A percentile compares a stretch with the other conserved stretches of the same genome.
These are phyloP conservation scores for Pseudogymnoascus sp. DNA, from an alignment of 2,329 filamentous ascomycete genomes.

Conservation along the genomic window DNA sequence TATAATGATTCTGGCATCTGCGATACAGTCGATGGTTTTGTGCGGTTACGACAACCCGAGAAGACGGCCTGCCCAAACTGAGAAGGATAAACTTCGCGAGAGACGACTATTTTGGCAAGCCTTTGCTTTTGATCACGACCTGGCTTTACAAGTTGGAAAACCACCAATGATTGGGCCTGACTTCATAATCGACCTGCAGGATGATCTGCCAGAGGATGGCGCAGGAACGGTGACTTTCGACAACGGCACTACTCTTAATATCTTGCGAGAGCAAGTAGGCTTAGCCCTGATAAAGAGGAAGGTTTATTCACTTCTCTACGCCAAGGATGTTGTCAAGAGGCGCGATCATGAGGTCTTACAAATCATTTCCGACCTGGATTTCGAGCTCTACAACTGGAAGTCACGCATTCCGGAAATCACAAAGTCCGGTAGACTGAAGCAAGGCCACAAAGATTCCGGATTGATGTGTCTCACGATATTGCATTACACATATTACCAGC, in stretches of 20 bases:
- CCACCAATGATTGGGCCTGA: not conserved
- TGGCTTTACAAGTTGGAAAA: not conserved
- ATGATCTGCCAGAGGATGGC: not conserved
- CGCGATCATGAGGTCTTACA: not conserved
- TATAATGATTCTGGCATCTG: constrained; percentile 9
- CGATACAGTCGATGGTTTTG: constrained; percentile 14
- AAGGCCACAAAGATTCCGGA: not conserved
- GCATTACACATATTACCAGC: constrained; percentile 15
- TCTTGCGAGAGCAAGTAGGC: not conserved
- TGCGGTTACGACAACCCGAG: constrained; percentile 6
- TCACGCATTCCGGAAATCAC: constrained; percentile 11
- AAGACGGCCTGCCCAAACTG: not conserved
- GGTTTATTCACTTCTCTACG: not conserved
- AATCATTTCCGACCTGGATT: constrained; percentile 13
- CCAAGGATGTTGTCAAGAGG: not conserved
- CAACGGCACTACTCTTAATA: not conserved
- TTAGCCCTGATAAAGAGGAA: not conserved
- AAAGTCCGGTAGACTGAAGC: constrained; percentile 6
- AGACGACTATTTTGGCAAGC: not conserved
- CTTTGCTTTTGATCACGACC: not conserved
- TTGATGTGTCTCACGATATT: constrained; percentile 13
- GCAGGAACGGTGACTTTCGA: not conserved
- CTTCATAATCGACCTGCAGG: not conserved
- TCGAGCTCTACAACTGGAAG: constrained; percentile 14
- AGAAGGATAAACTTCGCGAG: not conserved